These are phyloP conservation scores for Aspergillus panamensis DNA, from an alignment of 495 filamentous ascomycete species.

Conservation along the genomic window DNA sequence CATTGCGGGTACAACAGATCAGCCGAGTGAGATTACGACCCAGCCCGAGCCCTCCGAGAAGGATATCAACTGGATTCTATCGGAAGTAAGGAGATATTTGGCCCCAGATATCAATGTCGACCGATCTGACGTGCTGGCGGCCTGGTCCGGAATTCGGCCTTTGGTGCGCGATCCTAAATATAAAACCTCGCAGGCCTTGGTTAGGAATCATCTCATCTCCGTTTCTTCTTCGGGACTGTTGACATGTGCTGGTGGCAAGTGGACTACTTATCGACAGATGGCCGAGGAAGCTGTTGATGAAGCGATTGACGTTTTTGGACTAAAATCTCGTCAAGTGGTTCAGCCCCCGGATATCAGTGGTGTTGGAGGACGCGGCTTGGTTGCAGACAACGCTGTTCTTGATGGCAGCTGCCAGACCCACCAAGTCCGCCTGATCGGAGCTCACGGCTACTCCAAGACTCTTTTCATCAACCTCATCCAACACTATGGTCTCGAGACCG, in stretches of 20 bases:
- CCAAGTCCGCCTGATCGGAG: slow-evolving; percentile 82
- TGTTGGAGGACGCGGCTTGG: slow-evolving; percentile 56
- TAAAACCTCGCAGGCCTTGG: slow-evolving; percentile 88
- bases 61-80: slow-evolving; percentile 95
- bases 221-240: slow-evolving; percentile 81
- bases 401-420: slow-evolving; percentile 92
- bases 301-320: slow-evolving; percentile 71
- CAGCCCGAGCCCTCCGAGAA: slow-evolving; percentile 87
- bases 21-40: slow-evolving; percentile 71
- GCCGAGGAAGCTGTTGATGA: slow-evolving; percentile 95
- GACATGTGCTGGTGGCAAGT: slow-evolving; percentile 96
- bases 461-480: slow-evolving; percentile 99
- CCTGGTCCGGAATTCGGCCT: slow-evolving; percentile 93
- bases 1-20: slow-evolving; percentile 95
- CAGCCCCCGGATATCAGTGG: slow-evolving; percentile 73
- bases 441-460: slow-evolving; percentile 91
- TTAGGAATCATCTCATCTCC: slow-evolving; percentile 91
- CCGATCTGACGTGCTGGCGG: slow-evolving; percentile 89
- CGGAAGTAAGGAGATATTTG: slow-evolving; percentile 84
- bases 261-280: slow-evolving; percentile 99
- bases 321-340: slow-evolving; percentile 56
- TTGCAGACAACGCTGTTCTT: slow-evolving; percentile 70
- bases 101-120: slow-evolving; percentile 92
- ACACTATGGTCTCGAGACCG: slow-evolving; percentile 92
- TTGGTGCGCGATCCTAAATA: slow-evolving; percentile 93